These are phyloP conservation scores for Ambispora gerdemannii DNA, from an alignment of 192 early-diverging fungal genomes.

Conservation along the genomic window DNA sequence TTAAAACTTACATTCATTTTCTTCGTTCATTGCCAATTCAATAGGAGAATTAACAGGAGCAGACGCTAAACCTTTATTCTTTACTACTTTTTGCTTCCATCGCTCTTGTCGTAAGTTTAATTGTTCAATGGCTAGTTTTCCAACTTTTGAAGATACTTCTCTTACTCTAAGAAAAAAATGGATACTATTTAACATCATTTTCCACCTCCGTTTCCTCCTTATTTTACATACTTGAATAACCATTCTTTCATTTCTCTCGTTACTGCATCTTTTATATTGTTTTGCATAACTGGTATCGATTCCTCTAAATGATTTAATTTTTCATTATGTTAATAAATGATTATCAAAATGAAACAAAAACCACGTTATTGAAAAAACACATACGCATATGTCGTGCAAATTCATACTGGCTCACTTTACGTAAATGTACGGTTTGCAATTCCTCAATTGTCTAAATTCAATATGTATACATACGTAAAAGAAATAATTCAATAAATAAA, in stretches of 20 bases:
- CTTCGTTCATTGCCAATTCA: constrained; percentile 81
- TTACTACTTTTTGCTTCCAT: constrained; percentile 46
- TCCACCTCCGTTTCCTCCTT: not conserved
- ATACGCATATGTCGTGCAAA: constrained; percentile 84
- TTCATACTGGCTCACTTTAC: constrained; percentile 69
- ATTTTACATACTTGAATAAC: constrained; percentile 67
- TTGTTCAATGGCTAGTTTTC: constrained; percentile 76
- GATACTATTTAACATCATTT: not conserved
- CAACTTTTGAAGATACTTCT: constrained; percentile 76
- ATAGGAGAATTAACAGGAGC: constrained; percentile 71
- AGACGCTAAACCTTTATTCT: constrained; percentile 45
- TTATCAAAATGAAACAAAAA: too few species aligned
- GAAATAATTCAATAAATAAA: too few species aligned
- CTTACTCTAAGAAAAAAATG: constrained; percentile 57
- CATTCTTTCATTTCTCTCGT: constrained; percentile 87
- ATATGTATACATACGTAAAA: too few species aligned
- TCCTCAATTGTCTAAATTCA: constrained; percentile 73
- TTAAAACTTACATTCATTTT: constrained; percentile 60
- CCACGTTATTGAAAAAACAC: constrained; percentile 9
- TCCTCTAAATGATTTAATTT: constrained; percentile 63
- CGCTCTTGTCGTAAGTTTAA: constrained; percentile 68
- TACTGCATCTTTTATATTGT: constrained; percentile 81
- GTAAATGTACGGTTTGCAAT: constrained; percentile 72
- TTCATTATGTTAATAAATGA: too few species aligned
- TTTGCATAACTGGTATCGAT: constrained; percentile 87